These are phyloP conservation scores for Backusella psychrophila DNA, from an alignment of 192 early-diverging fungal species.

Conservation along the genomic window DNA sequence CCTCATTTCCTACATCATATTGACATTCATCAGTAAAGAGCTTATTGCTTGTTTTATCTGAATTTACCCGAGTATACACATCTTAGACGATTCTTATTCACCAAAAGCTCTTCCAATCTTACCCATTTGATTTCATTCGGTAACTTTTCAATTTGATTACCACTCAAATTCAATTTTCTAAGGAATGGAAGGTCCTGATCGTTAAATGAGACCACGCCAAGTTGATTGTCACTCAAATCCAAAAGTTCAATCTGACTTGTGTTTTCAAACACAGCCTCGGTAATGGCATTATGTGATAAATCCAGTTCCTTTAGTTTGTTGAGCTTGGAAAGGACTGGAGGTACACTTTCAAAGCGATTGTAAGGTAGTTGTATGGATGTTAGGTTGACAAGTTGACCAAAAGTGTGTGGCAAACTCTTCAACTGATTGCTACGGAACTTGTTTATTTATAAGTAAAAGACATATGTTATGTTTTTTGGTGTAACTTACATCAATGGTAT, in stretches of 20 bases:
- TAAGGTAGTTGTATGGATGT: conserved; percentile 40
- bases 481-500: conserved; percentile 45
- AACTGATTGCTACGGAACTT: conserved; percentile 52
- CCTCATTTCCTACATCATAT: background rate
- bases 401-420: conserved; percentile 36
- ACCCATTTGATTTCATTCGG: conserved; percentile 14
- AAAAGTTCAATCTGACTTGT: background rate
- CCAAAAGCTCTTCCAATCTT: conserved; percentile 10
- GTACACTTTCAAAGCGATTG: conserved; percentile 43
- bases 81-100: conserved; percentile 3
- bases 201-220: background rate
- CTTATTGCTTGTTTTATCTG: too few species aligned
- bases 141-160: conserved; percentile 27
- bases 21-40: background rate
- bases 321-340: conserved; percentile 36
- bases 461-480: background rate
- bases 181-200: background rate
- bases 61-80: background rate
- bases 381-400: conserved; percentile 34
- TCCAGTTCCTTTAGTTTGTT: conserved; percentile 40
- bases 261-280: background rate
- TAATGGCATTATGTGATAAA: conserved; percentile 29
- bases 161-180: conserved; percentile 11
- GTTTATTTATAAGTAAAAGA: background rate
- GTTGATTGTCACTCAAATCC: conserved; percentile 3